Evolutionary conservation across 768 basidiomycete species (phyloP), one percentile per base, ranked within the genome.

Genomic region (Lentinula sp.): DNA sequence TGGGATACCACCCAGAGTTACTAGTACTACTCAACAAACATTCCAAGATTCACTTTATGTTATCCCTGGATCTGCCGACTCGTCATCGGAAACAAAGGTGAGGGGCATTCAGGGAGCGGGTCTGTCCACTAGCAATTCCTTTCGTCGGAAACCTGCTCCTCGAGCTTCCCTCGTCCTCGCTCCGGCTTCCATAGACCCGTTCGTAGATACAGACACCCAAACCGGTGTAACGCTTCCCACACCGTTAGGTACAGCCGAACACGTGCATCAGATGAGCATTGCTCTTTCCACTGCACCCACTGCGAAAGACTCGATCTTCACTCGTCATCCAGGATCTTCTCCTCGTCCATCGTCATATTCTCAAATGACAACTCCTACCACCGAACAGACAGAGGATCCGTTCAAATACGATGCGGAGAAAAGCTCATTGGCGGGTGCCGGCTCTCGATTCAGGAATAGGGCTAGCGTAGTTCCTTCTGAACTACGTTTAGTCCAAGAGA

Each of bases 1-100:
- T 40, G 74, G 70, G 13, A 74, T 80, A 54, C 83, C 82, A 5
- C 68, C 73, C 39, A 69, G 73, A 45, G 64, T 71, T 23, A 67
- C 70, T 67, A 32, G 68, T 67, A 63, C 67, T 4, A 64, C 68
- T 42, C 61, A 69, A 57, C 57, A 62, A 34, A 58, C 68, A 55
- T 58, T 61, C 35, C 65, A 67, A 23, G 48, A 60, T 21, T 34
- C 48, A 4, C 9, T 37, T 4, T 21, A 37, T 52, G 31, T 43
- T 37, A n/a, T 34, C 15, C 31, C 50, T 16, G 23, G 35, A 11
- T n/a, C 59, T 42, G 31, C 50, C 8, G 62, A 53, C 67, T 68
- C 1, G 63, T 66, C 13, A 61, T 72, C 15, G 66, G 67, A 3
- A 51, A 71, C 61, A 65, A 70, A 43, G 16, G 42, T 6, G 15